Conservation (phyloP, 768 basidiomycete species). For the Phaeotremella skinneri region DNA sequence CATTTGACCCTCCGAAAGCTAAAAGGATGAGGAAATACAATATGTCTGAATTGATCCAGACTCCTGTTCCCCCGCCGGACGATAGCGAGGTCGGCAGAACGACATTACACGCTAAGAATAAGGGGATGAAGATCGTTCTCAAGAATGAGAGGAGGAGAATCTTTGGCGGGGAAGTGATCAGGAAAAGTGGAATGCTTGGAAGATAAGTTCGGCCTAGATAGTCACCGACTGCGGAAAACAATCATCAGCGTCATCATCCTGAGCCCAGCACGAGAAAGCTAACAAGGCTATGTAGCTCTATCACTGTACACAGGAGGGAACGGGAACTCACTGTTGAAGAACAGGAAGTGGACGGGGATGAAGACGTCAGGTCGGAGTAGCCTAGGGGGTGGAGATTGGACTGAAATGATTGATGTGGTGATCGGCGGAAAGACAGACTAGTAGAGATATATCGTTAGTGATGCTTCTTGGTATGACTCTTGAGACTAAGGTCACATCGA, state of each 20-base stretch:
- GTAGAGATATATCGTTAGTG: neutral
- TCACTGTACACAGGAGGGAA: neutral
- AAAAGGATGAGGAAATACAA: constrained; percentile 72
- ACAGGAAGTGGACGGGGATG: constrained; percentile 74
- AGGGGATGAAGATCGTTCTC: constrained; percentile 76
- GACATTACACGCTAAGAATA: constrained; percentile 86
- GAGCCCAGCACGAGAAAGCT: too few species aligned
- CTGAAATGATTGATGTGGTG: constrained; percentile 70
- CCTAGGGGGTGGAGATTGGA: constrained; percentile 55
- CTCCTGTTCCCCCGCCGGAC: constrained; percentile 21
- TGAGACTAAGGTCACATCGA: neutral
- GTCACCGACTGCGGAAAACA: constrained; percentile 40
- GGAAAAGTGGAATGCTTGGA: constrained; percentile 51
- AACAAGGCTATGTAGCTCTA: neutral
- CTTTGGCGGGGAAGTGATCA: constrained; percentile 67
- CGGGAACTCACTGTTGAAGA: constrained; percentile 48
- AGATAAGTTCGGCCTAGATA: constrained; percentile 50
- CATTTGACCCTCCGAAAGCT: constrained; percentile 73
- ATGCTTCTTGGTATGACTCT: neutral
- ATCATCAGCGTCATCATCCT: too few species aligned
- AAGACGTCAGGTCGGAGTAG: constrained; percentile 52
- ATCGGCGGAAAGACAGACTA: constrained; percentile 86
- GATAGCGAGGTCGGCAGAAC: constrained; percentile 52
- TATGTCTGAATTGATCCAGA: constrained; percentile 72
- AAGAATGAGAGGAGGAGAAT: constrained; percentile 65